These are phyloP conservation scores for Cladorrhinum samala DNA, from an alignment of 495 filamentous ascomycete genomes.

Conservation along the genomic window DNA sequence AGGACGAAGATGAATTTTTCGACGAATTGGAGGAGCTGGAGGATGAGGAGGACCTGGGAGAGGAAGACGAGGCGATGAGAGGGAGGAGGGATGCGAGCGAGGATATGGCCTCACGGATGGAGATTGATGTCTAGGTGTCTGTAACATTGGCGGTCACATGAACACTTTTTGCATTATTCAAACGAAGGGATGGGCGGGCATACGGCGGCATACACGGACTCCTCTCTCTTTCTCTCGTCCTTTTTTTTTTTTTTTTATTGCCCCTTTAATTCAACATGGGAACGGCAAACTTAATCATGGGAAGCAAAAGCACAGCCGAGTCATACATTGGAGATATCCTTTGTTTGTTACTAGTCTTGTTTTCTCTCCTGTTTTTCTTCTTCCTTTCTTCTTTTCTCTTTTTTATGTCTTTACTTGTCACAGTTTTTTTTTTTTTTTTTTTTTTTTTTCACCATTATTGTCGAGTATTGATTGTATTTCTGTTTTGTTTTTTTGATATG, in stretches of 20 bases:
- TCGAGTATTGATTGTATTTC: neutral
- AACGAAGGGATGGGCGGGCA: too few species aligned
- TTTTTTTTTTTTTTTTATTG: slow-evolving; percentile 3
- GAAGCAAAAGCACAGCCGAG: too few species aligned
- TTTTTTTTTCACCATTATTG: neutral
- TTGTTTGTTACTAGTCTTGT: neutral
- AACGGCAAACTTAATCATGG: too few species aligned
- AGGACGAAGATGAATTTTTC: too few species aligned
- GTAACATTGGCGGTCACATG: too few species aligned
- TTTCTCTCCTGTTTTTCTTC: neutral
- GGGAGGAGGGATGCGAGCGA: slow-evolving; percentile 59
- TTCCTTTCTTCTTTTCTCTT: neutral
- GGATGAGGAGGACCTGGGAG: slow-evolving; percentile 33
- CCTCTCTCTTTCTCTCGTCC: slow-evolving; percentile 5
- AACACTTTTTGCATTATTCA: too few species aligned
- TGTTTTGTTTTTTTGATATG: neutral
- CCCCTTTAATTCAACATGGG: neutral
- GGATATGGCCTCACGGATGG: slow-evolving; percentile 67
- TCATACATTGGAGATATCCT: too few species aligned
- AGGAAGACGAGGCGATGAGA: slow-evolving; percentile 38
- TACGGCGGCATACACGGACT: too few species aligned
- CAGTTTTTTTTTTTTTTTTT: neutral
- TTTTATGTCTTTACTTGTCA: too few species aligned
- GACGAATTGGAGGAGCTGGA: slow-evolving; percentile 49
- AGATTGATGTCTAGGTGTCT: slow-evolving; percentile 39